A percentile compares a stretch with the other conserved stretches of the same genome.
Conservation (phyloP, 192 early-diverging fungal genomes). For the Blastocladiella britannica region DNA sequence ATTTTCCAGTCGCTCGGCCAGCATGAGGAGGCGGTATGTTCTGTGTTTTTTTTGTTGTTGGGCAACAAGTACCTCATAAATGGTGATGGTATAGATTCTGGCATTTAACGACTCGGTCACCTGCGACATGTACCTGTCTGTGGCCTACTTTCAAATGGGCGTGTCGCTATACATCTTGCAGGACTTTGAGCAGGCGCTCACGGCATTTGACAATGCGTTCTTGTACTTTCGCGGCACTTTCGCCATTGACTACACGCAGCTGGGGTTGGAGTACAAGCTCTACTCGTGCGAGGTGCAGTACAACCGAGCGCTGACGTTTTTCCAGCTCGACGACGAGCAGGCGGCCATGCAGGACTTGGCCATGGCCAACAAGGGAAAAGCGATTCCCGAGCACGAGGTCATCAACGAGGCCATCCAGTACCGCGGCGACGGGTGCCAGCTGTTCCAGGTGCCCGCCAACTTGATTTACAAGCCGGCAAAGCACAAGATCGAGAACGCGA, state of each 20-base stretch:
- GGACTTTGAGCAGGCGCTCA: constrained; percentile 43
- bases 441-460: constrained; percentile 58
- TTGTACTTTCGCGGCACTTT: constrained; percentile 61
- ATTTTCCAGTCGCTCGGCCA: constrained; percentile 50
- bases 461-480: constrained; percentile 65
- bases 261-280: constrained; percentile 77
- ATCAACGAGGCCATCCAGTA: constrained; percentile 39
- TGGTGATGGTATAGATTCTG: constrained; percentile 34
- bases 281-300: constrained; percentile 74
- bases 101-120: constrained; percentile 51
- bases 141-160: constrained; percentile 83
- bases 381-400: constrained; percentile 45
- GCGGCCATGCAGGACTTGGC: constrained; percentile 52
- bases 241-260: constrained; percentile 84
- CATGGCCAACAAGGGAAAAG: constrained; percentile 33
- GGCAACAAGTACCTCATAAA: not conserved
- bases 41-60: not conserved
- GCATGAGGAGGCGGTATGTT: constrained; percentile 61
- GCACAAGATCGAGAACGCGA: constrained; percentile 62
- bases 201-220: constrained; percentile 62
- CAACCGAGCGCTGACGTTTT: constrained; percentile 68
- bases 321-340: constrained; percentile 49
- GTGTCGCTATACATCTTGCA: constrained; percentile 55
- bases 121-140: constrained; percentile 70
- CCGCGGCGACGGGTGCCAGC: constrained; percentile 35